Base-by-base conservation (phyloP, 1,284 basidiomycete species). In the Chalciporus sp. region DNA sequence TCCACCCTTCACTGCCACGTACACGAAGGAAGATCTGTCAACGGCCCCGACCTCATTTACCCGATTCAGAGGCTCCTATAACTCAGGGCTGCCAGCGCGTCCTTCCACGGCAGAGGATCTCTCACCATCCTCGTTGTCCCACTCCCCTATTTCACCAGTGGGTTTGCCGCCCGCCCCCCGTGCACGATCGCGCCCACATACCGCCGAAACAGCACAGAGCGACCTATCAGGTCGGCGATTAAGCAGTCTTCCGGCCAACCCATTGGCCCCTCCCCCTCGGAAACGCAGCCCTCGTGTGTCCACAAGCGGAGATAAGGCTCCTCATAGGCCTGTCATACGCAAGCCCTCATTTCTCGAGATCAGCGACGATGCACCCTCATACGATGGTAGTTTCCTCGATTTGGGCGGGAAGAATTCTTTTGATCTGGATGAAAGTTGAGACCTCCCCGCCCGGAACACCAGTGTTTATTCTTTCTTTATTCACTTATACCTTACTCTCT, bases 331-430 rank as follows among this genome's bases (percentile, higher is more conserved):
- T 7, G 67, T 88, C 57, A 78, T 85, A 72, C 77, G 76, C 62
- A 86, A 87, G 62, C 83, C 86, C 11, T 88, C 86, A 3, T 89
- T 89, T 64, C 72, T 89, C 49, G 84, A 88, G 39, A 86, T 89
- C 53, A 81, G 81, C 57, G 84, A 84, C 48, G 76, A 79, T 16
- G 66, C 40, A 45, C 45, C 27, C 20, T 50, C 53, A 9, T 55
- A 64, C 67, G 51, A 64, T 42, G 73, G 71, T 57, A 88, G 84
- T 67, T 89, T 89, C 70, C 73, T 89, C 46, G 85, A 88, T 63
- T 73, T 89, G 58, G 82, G 71, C 37, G 72, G 74, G 27, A 74
- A 82, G 57, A 81, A 80, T 57, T 87, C 85, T 16, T 82, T 89
- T 62, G 86, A 89, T 63, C 82, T 81, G 51, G 82, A 77, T 61